Evolutionary conservation across 2,329 filamentous ascomycete species (phyloP), one percentile per base, ranked within the genome.

Genomic region (Hansfordia pulvinata): DNA sequence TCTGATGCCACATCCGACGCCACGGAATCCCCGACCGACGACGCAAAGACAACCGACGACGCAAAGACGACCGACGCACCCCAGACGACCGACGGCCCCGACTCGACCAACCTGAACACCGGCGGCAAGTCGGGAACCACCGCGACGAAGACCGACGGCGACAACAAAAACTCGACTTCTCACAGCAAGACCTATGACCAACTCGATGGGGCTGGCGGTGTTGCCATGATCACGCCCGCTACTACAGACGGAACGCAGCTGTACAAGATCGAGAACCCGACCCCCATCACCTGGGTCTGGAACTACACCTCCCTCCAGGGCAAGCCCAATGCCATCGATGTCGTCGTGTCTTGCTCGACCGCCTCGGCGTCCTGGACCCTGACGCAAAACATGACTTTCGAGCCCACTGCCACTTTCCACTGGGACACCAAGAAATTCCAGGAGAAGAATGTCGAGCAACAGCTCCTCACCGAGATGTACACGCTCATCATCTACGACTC

Each of bases 401-500:
- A 55, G 32, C 59, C 60, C 11, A 54, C 54, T 5, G 65, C 53
- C 20, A 50, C 56, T 13, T 71, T 60, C 39, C 62, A 60, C 6
- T 77, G 72, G 72, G 66, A 76, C 41, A 71, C 69, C 3, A 53
- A 47, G 14, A 48, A 44, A 5, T 64, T 60, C 39, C 53, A 70
- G 35, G 50, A 53, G n/a, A 55, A 57, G 24, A 45, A 58, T 17
- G 48, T 57, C 2, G 44, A 52, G 9, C 47, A 51, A 25, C 67
- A 62, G 18, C 53, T 76, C 21, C 47, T 63, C 20, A 62, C 60
- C 2, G 57, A 64, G 29, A 48, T 64, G 42, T 78, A 76, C 51
- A 73, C 69, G 1, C 58, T 78, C 8, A 52, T 76, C 30, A 60
- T 78, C 43, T 64, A 68, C 46, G 72, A 77, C 40, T 59, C 71